phyloP scores from a whole-genome alignment of 129 eudicot species.

The Lactuca saligna region DNA sequence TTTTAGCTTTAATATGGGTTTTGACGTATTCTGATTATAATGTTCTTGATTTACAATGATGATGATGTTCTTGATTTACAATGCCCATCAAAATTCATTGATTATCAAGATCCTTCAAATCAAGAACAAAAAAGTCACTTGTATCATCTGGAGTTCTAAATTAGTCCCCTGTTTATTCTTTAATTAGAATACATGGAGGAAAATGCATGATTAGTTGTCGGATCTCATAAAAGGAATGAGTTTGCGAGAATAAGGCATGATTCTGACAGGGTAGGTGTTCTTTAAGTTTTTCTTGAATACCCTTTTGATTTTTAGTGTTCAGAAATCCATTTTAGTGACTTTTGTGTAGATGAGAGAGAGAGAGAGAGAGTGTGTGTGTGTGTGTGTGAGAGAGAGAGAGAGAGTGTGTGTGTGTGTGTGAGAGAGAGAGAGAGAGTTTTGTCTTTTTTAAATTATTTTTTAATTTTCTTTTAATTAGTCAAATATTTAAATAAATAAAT shows the following conservation, averaged over 20 bases:
- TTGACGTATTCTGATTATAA: no score
- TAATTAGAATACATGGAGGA: conserved; percentile 52
- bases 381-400: no score
- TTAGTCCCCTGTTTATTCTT: conserved; percentile 10
- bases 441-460: no score
- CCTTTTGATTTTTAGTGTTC: conserved; percentile 17
- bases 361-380: no score
- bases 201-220: conserved; percentile 77
- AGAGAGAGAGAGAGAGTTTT: no score
- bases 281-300: conserved; percentile 3
- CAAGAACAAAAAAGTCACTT: conserved; percentile 10
- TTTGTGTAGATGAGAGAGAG: conserved; percentile 19
- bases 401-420: no score
- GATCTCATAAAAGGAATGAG: conserved; percentile 77
- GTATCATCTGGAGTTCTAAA: neutral
- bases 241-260: conserved; percentile 76
- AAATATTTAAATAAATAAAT: no score
- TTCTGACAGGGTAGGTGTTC: conserved; percentile 61
- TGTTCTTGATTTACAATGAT: no score
- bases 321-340: conserved; percentile 5
- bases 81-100: conserved; percentile 25
- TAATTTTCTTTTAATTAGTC: no score
- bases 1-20: no score
- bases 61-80: neutral
- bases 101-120: conserved; percentile 9